Conservation (phyloP, 495 filamentous ascomycete genomes). For the Penicillium dipodomyicola region DNA sequence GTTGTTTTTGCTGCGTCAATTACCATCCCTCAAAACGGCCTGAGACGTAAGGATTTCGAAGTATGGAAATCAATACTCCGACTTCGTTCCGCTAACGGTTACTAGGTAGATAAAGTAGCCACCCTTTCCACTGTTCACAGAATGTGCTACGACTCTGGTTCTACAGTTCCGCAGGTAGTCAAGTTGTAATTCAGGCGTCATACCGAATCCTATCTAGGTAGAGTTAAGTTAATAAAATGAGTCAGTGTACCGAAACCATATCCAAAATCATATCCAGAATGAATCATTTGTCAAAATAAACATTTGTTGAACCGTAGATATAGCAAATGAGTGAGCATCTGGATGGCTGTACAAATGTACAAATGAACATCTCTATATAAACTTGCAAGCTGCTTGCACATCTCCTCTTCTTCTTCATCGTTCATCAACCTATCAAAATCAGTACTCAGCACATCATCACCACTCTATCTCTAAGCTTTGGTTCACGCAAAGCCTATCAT, state of each 20-base stretch:
- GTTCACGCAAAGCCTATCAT: background rate
- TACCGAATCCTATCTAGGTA: too few relatives aligned
- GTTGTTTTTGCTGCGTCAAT: background rate
- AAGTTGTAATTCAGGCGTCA: too few relatives aligned
- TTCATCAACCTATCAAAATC: background rate
- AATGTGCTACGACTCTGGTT: too few relatives aligned
- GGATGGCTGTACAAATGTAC: too few relatives aligned
- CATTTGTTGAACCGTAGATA: background rate
- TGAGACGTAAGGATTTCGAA: background rate
- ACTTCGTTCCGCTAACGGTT: background rate
- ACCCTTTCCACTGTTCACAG: too few relatives aligned
- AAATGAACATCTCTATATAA: background rate
- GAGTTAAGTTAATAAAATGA: too few relatives aligned
- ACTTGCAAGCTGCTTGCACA: background rate
- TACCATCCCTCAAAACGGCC: background rate
- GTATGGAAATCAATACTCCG: background rate
- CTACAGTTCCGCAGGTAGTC: too few relatives aligned
- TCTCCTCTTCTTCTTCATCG: background rate
- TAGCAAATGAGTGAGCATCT: background rate
- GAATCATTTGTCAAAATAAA: background rate
- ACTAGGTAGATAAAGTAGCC: too few relatives aligned
- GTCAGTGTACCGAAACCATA: too few relatives aligned
- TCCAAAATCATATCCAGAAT: too few relatives aligned
- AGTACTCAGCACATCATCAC: background rate
- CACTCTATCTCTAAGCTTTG: background rate